These are phyloP conservation scores for Gnetum montanum DNA, from an alignment of 75 land plant species.

Conservation along the genomic window DNA sequence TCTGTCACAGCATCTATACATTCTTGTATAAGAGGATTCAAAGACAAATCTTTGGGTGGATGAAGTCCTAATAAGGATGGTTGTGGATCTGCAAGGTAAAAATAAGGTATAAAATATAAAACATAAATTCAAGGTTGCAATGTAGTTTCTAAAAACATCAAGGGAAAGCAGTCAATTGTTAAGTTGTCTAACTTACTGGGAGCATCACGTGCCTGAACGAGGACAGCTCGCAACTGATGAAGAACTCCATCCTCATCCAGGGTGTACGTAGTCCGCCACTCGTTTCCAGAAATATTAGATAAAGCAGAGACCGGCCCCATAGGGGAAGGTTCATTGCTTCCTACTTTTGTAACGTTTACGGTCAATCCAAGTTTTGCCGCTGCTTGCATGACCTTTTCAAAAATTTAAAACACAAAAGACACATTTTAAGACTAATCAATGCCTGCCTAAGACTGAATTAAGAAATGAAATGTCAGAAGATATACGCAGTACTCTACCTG, in stretches of 20 bases:
- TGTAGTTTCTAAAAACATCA: neutral
- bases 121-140: neutral
- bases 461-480: neutral
- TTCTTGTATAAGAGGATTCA: constrained; percentile 66
- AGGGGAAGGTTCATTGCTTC: constrained; percentile 27
- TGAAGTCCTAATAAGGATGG: constrained; percentile 35
- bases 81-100: constrained; percentile 43
- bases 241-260: constrained; percentile 87
- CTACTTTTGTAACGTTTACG: constrained; percentile 58
- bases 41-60: constrained; percentile 34
- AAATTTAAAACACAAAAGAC: neutral
- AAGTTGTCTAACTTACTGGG: constrained; percentile 20
- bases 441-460: neutral
- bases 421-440: too few species aligned
- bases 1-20: constrained; percentile 94
- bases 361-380: constrained; percentile 69
- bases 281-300: constrained; percentile 39
- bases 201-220: constrained; percentile 71
- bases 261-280: constrained; percentile 68
- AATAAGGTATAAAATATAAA: neutral
- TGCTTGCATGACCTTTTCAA: constrained; percentile 80
- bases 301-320: constrained; percentile 21
- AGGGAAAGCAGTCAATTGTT: neutral
- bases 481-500: constrained; percentile 52
- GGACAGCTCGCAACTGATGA: constrained; percentile 76